A percentile compares a stretch with the other conserved stretches of the same genome.
Evolutionary conservation across 1,139 yeast genomes (phyloP).

Genomic region (Yamadazyma jaroonii): DNA sequence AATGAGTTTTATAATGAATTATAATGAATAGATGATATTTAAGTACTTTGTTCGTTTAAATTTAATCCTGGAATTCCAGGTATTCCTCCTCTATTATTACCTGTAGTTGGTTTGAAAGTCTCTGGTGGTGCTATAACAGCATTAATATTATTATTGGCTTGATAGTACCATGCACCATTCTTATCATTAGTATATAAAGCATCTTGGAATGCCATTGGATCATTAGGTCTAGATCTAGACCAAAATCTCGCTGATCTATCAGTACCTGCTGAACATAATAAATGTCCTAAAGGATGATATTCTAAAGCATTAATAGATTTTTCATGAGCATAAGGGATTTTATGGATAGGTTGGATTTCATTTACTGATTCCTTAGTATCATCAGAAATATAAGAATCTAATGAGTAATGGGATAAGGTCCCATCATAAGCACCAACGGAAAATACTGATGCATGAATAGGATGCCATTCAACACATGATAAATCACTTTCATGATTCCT

Average conservation of each 20-base stretch:
- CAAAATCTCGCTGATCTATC: constrained; percentile 94
- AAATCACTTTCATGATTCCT: constrained; percentile 84
- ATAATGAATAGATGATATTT: neutral
- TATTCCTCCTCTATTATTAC: neutral
- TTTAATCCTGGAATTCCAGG: constrained; percentile 12
- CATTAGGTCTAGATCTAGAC: constrained; percentile 91
- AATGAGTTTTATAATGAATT: constrained; percentile 22
- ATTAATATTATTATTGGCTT: constrained; percentile 63
- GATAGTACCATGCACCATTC: constrained; percentile 70
- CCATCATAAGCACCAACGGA: constrained; percentile 93
- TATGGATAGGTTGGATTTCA: constrained; percentile 52
- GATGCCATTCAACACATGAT: constrained; percentile 90
- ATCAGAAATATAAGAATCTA: constrained; percentile 52
- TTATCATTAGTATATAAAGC: constrained; percentile 69
- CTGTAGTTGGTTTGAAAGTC: constrained; percentile 6
- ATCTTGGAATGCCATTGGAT: constrained; percentile 79
- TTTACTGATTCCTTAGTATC: constrained; percentile 19
- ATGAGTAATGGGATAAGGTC: constrained; percentile 70
- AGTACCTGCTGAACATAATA: constrained; percentile 88
- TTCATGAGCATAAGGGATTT: constrained; percentile 90
- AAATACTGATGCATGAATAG: constrained; percentile 74
- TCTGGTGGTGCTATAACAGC: constrained; percentile 46
- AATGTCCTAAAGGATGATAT: constrained; percentile 92
- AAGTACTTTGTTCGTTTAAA: neutral
- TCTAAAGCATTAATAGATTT: constrained; percentile 87